These are phyloP conservation scores for Russula brevipes DNA, from an alignment of 768 basidiomycete genomes.

Conservation along the genomic window DNA sequence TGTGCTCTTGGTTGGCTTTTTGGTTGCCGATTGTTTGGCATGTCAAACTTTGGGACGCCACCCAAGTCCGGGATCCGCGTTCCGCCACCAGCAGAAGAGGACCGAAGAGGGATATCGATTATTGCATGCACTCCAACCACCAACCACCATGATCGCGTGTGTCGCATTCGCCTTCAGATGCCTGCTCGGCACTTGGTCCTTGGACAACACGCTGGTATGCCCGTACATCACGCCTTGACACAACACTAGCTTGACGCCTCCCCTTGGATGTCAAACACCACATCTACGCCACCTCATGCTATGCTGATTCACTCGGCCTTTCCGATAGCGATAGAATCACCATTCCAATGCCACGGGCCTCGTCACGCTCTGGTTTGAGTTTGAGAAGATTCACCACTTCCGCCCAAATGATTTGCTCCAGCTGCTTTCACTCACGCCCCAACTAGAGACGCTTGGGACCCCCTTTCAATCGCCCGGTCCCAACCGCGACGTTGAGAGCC, in stretches of 20 bases:
- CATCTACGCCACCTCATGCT: no score
- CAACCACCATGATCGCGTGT: not conserved
- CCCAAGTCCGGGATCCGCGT: no score
- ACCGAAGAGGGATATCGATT: not conserved
- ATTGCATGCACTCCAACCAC: not conserved
- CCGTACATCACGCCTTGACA: not conserved
- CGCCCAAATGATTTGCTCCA: not conserved
- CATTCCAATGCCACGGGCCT: not conserved
- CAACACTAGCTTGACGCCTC: not conserved
- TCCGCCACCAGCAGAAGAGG: not conserved
- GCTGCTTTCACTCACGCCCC: not conserved
- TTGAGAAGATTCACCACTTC: not conserved
- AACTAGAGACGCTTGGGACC: not conserved
- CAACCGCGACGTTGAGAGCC: not conserved
- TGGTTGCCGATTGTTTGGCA: no score
- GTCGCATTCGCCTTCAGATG: not conserved
- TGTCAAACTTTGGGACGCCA: no score
- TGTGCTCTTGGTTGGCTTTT: no score
- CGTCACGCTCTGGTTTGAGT: not conserved
- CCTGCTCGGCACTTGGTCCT: not conserved
- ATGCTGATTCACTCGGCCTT: not conserved
- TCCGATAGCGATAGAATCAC: constrained; percentile 5
- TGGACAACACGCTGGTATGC: not conserved
- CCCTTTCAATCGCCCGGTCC: not conserved
- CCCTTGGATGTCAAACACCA: not conserved